phyloP scores from a whole-genome alignment of 148 eudicot genomes.

The Linanthus parryae region DNA sequence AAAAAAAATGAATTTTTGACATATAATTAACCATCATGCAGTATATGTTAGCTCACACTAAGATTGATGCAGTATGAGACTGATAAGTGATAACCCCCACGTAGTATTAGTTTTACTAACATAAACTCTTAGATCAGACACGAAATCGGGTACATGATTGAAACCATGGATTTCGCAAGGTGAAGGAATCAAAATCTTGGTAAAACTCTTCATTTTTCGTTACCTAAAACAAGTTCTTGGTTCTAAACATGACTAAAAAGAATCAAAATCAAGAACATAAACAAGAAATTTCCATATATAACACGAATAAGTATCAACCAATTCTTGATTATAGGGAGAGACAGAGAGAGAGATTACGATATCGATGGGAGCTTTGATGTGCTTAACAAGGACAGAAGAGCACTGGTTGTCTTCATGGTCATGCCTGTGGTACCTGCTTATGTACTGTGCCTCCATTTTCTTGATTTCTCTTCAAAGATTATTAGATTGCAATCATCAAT shows the following conservation, averaged over 20 bases:
- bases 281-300: neutral
- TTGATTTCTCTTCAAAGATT: constrained; percentile 6
- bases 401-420: constrained; percentile 43
- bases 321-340: neutral
- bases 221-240: neutral
- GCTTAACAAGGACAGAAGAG: constrained; percentile 51
- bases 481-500: no score
- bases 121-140: no score
- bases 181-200: no score
- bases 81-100: no score
- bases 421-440: constrained; percentile 49
- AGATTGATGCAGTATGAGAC: no score
- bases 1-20: no score
- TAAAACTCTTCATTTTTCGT: no score
- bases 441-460: constrained; percentile 39
- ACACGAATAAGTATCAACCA: neutral
- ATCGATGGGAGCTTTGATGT: constrained; percentile 63
- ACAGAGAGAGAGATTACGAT: constrained; percentile 33
- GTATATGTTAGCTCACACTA: no score
- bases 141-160: no score
- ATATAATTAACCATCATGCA: no score
- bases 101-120: no score
- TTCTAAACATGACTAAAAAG: neutral
- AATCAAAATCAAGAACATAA: neutral
- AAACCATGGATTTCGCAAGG: no score